Evolutionary conservation across 192 early-diverging fungal species (phyloP).

Genomic region (Oehlia diaphana): DNA sequence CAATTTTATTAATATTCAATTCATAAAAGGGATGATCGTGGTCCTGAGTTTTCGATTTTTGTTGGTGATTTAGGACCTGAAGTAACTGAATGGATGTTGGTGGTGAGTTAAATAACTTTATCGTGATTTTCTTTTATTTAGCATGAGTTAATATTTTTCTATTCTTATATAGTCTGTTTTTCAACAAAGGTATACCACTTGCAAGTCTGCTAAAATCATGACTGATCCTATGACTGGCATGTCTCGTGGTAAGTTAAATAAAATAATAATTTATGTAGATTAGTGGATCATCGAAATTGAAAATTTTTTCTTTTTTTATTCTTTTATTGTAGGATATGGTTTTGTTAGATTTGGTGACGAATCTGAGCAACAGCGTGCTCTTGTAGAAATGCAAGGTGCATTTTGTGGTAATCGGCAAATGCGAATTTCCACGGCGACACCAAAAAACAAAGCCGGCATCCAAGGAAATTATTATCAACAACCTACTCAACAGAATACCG

Average conservation of each 20-base stretch:
- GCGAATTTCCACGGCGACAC: slow-evolving; percentile 87
- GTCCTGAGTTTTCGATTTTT: slow-evolving; percentile 89
- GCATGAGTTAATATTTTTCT: not conserved
- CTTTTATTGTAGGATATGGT: slow-evolving; percentile 66
- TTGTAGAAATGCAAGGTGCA: slow-evolving; percentile 88
- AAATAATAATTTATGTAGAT: not conserved
- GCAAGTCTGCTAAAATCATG: slow-evolving; percentile 92
- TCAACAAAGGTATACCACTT: slow-evolving; percentile 79
- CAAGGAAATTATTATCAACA: slow-evolving; percentile 42
- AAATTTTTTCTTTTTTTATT: not conserved
- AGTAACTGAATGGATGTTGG: slow-evolving; percentile 79
- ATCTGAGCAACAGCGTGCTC: slow-evolving; percentile 83
- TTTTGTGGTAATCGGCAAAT: slow-evolving; percentile 82
- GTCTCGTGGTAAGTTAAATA: slow-evolving; percentile 58
- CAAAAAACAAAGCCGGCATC: slow-evolving; percentile 73
- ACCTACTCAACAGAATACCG: slow-evolving; percentile 36
- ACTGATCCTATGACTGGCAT: slow-evolving; percentile 80
- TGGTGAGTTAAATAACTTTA: slow-evolving; percentile 50
- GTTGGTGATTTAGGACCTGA: slow-evolving; percentile 94
- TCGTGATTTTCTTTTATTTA: not conserved
- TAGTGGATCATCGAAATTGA: not conserved
- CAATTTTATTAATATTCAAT: not conserved
- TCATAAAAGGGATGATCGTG: slow-evolving; percentile 55
- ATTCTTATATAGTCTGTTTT: slow-evolving; percentile 67
- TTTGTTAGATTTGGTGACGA: slow-evolving; percentile 93